Percentiles rank a stretch among this genome's conserved stretches.
phyloP scores from a whole-genome alignment of 768 basidiomycete species.

The Auriscalpium microsporum region DNA sequence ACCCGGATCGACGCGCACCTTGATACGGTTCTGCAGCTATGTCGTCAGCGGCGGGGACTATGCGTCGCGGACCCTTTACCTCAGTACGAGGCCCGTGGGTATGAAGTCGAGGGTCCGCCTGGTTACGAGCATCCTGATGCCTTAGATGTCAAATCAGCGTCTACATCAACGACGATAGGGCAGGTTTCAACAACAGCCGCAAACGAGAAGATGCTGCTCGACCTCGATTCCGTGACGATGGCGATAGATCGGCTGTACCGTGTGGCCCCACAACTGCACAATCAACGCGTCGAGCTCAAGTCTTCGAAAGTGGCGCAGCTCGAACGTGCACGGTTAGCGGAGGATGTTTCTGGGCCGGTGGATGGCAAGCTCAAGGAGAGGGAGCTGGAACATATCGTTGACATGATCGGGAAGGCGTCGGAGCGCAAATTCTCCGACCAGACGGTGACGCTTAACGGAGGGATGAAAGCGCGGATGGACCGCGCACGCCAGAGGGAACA shows the following conservation, averaged over 20 bases:
- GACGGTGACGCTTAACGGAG: constrained; percentile 57
- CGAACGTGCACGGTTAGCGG: constrained; percentile 55
- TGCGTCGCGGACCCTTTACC: constrained; percentile 15
- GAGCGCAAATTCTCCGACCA: constrained; percentile 62
- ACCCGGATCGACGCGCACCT: constrained; percentile 10
- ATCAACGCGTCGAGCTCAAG: constrained; percentile 90
- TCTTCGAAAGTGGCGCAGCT: constrained; percentile 61
- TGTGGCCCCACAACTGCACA: constrained; percentile 80
- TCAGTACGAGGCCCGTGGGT: constrained; percentile 24
- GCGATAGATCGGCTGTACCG: constrained; percentile 87
- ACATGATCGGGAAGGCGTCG: constrained; percentile 63
- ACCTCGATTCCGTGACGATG: constrained; percentile 75
- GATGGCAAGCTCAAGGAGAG: constrained; percentile 42
- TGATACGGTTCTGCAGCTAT: constrained; percentile 13
- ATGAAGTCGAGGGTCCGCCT: constrained; percentile 26
- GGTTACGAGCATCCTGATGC: constrained; percentile 19
- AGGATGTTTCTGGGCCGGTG: constrained; percentile 16
- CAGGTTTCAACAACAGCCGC: constrained; percentile 3
- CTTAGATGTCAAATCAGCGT: constrained; percentile 8
- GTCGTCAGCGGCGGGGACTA: constrained; percentile 9
- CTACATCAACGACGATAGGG: background rate
- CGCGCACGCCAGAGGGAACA: constrained; percentile 48
- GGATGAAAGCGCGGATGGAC: constrained; percentile 46
- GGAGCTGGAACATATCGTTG: constrained; percentile 67
- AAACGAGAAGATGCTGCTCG: constrained; percentile 78